A percentile compares a stretch with the other conserved stretches of the same genome.
phyloP scores from a whole-genome alignment of 2,329 filamentous ascomycete genomes.

The Pestalotiopsis fici region DNA sequence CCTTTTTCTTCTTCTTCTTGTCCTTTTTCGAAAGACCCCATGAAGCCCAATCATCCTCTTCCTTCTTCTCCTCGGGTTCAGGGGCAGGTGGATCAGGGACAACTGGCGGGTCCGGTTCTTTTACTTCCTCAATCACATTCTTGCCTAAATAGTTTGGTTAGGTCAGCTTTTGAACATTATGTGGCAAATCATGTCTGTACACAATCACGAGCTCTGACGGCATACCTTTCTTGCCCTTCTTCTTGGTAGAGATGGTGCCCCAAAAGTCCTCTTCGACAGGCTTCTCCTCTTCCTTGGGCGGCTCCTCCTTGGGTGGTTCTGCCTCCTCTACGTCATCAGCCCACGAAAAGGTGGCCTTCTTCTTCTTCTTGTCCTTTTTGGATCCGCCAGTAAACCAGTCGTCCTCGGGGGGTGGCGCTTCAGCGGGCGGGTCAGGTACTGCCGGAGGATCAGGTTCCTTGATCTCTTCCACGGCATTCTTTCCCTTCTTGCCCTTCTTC shows the following conservation, averaged over 20 bases:
- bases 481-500: slow-evolving; percentile 22
- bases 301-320: slow-evolving; percentile 14
- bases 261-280: slow-evolving; percentile 11
- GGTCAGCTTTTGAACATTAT: neutral
- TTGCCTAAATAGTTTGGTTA: slow-evolving; percentile 8
- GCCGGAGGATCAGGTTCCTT: slow-evolving; percentile 20
- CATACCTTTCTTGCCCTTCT: slow-evolving; percentile 21
- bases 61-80: slow-evolving; percentile 27
- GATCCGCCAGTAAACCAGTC: slow-evolving; percentile 22
- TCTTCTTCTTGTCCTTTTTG: slow-evolving; percentile 41
- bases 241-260: slow-evolving; percentile 14
- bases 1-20: slow-evolving; percentile 34
- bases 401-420: slow-evolving; percentile 16
- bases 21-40: slow-evolving; percentile 31
- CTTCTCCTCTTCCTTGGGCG: slow-evolving; percentile 13
- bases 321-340: slow-evolving; percentile 23
- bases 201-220: no score
- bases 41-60: slow-evolving; percentile 17
- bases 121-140: slow-evolving; percentile 18
- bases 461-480: slow-evolving; percentile 18
- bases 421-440: slow-evolving; percentile 21
- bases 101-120: slow-evolving; percentile 18
- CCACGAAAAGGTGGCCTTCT: slow-evolving; percentile 30
- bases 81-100: slow-evolving; percentile 15
- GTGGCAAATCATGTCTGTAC: neutral